Evolutionary conservation across 495 filamentous ascomycete species (phyloP).

Genomic region (Xylaria venustula): DNA sequence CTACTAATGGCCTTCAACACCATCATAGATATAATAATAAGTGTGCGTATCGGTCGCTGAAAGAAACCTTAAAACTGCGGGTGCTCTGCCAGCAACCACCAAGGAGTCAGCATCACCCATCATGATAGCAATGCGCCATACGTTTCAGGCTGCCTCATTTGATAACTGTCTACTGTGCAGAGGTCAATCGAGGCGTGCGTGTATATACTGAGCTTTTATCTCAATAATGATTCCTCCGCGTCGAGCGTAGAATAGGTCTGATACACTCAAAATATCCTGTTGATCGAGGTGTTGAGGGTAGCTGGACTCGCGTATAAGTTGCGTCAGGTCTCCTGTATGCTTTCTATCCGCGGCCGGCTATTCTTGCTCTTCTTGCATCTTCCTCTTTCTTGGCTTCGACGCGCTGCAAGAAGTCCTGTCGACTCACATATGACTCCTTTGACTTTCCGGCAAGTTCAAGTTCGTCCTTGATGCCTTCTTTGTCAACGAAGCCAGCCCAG

Average conservation of each 20-base stretch:
- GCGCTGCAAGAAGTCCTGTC: constrained; percentile 86
- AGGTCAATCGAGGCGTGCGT: neutral
- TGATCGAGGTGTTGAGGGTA: neutral
- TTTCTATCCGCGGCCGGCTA: constrained; percentile 47
- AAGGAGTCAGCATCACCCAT: neutral
- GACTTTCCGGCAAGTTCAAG: constrained; percentile 78
- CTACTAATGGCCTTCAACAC: no score
- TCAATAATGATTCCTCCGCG: no score
- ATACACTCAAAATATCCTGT: neutral
- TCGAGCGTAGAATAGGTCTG: no score
- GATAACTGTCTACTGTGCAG: neutral
- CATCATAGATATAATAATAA: no score
- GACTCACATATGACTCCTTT: constrained; percentile 75
- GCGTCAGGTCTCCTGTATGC: neutral
- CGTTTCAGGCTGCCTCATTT: neutral
- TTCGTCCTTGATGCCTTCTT: constrained; percentile 89
- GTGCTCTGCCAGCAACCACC: neutral
- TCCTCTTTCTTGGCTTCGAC: constrained; percentile 77
- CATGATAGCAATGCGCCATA: neutral
- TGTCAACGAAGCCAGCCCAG: constrained; percentile 91
- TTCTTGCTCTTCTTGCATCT: constrained; percentile 62
- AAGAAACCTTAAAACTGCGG: no score
- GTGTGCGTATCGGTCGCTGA: no score
- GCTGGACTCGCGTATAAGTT: neutral
- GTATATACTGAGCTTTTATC: no score